Evolutionary conservation across 192 early-diverging fungal species (phyloP), one percentile per base, ranked within the genome.

Genomic region (Podila horticola): DNA sequence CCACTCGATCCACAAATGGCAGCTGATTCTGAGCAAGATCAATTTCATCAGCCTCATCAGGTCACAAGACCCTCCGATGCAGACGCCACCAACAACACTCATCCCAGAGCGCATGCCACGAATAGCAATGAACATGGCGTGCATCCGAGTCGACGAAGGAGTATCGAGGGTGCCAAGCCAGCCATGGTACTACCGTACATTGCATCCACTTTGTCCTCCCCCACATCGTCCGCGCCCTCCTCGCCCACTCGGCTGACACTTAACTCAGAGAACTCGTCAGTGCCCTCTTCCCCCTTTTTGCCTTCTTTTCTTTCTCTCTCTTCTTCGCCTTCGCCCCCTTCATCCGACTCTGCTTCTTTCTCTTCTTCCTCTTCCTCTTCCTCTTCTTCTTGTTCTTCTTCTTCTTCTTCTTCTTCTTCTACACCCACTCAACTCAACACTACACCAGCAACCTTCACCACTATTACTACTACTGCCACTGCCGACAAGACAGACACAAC

Each of bases 371-470:
- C 64, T 48, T 64, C 74, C 3, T 57, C 64, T 13, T 38, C 58
- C 58, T 66, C 64, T 11, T 66, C 55, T 8, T 58, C 50, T 34
- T 58, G 65, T 22, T 69, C 69, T 26, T 24, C 58, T 58, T 52
- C 55, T 19, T 26, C 60, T 17, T 36, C 61, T 17, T 28, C 11
- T 8, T 28, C 55, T 22, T 28, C 38, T 66, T n/a, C 28, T 22
- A 6, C 33, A 61, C 38, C 55, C 62, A 15, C 29, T 58, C 24
- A 36, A 13, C 61, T 67, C 52, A 11, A 31, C 30, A 60, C 41
- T 19, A 60, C 15, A 28, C 12, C 34, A 82, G 74, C 67, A 82
- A 72, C 45, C 48, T 29, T 41, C 12, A 60, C 52, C 0, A 55
- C 68, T 15, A 38, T 58, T 4, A 77, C 74, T 34, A 62, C 64